A percentile compares a stretch with the other conserved stretches of the same genome.
Conservation (phyloP, 2,329 filamentous ascomycete species). For the Sclerotinia minor region DNA sequence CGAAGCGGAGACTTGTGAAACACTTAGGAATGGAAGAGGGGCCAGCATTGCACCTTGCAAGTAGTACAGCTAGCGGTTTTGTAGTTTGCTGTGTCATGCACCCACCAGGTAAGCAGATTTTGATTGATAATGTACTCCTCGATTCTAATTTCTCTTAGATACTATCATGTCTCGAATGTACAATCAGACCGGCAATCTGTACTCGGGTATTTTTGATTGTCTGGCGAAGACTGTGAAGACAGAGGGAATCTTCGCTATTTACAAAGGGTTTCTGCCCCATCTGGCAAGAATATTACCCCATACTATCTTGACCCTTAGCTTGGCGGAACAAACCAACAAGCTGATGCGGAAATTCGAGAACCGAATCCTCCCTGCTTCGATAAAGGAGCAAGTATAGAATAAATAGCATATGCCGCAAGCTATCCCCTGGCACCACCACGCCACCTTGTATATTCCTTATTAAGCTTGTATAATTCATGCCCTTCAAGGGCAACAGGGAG, state of each 20-base stretch:
- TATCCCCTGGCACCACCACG: constrained; percentile 22
- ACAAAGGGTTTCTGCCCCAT: constrained; percentile 97
- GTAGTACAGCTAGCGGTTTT: constrained; percentile 87
- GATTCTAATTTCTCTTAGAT: constrained; percentile 51
- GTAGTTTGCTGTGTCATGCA: constrained; percentile 99
- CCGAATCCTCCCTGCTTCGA: constrained; percentile 50
- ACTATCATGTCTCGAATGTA: constrained; percentile 99
- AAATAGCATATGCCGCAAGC: constrained; percentile 2
- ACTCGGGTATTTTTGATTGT: constrained; percentile 90
- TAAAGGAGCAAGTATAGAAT: constrained; percentile 35
- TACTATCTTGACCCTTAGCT: constrained; percentile 86
- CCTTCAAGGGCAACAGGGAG: background rate
- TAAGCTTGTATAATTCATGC: constrained; percentile 25
- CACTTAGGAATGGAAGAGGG: constrained; percentile 91
- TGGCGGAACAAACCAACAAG: constrained; percentile 98
- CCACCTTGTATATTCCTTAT: constrained; percentile 36
- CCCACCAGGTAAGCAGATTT: constrained; percentile 68
- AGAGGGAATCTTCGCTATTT: constrained; percentile 88
- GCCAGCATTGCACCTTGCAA: constrained; percentile 81
- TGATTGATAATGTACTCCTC: background rate
- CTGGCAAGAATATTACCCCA: constrained; percentile 91
- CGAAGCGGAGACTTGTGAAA: constrained; percentile 79
- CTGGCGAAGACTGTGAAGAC: constrained; percentile 86
- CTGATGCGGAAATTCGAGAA: constrained; percentile 76
- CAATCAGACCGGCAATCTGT: constrained; percentile 98